Evolutionary conservation across 1,284 basidiomycete species (phyloP).

Genomic region (Leccinum griseonigrum): DNA sequence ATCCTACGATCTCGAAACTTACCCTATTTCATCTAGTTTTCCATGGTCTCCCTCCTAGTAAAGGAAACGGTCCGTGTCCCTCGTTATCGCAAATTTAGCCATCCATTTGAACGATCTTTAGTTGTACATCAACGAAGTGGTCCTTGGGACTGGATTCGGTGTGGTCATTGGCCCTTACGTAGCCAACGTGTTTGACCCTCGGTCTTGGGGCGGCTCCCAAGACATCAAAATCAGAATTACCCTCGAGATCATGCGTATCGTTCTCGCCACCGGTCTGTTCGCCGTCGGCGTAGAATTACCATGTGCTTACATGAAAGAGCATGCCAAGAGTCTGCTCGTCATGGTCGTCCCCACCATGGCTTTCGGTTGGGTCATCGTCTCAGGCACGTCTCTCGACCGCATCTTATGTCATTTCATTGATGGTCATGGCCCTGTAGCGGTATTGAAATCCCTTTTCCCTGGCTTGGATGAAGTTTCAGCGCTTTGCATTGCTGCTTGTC

Average conservation of each 20-base stretch:
- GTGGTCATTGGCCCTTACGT: constrained; percentile 74
- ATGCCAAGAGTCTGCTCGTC: constrained; percentile 55
- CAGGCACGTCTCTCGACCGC: constrained; percentile 38
- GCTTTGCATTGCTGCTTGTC: constrained; percentile 85
- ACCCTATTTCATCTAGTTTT: constrained; percentile 51
- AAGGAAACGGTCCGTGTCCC: constrained; percentile 63
- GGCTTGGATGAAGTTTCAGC: constrained; percentile 66
- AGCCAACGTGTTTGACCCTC: constrained; percentile 76
- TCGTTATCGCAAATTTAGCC: not conserved
- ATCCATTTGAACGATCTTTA: constrained; percentile 23
- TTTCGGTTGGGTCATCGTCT: constrained; percentile 70
- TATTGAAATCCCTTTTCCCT: constrained; percentile 72
- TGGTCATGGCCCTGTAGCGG: constrained; percentile 30
- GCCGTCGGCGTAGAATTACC: constrained; percentile 76
- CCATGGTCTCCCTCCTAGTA: constrained; percentile 76
- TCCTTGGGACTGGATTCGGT: constrained; percentile 82
- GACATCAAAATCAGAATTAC: constrained; percentile 71
- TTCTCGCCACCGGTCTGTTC: constrained; percentile 69
- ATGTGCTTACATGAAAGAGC: constrained; percentile 59
- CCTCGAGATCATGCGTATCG: constrained; percentile 73
- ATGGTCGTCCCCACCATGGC: constrained; percentile 81
- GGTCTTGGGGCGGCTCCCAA: constrained; percentile 64
- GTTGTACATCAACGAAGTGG: constrained; percentile 90
- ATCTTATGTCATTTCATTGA: not conserved
- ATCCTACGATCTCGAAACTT: not conserved